A percentile compares a stretch with the other conserved stretches of the same genome.
These are phyloP conservation scores for Penicillium dipodomyicola DNA, from an alignment of 495 filamentous ascomycete genomes.

Conservation along the genomic window DNA sequence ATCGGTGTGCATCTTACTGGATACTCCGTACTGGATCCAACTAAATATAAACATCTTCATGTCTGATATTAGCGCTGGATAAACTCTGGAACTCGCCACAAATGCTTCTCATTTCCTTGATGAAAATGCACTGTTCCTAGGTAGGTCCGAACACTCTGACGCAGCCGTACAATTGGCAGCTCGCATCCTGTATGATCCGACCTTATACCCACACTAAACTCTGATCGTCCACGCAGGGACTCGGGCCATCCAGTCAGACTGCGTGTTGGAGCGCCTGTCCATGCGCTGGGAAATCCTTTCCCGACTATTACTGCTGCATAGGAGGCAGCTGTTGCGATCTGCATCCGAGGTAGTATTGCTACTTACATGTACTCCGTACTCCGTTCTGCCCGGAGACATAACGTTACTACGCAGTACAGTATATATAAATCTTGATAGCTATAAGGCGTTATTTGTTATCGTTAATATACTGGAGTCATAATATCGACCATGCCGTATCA, in stretches of 20 bases:
- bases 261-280: constrained; percentile 10
- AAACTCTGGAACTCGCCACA: constrained; percentile 7
- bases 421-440: neutral
- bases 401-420: neutral
- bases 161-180: constrained; percentile 7
- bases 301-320: neutral
- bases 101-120: neutral
- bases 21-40: neutral
- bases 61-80: constrained; percentile 13
- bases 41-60: constrained; percentile 24
- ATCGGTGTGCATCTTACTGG: too few species aligned
- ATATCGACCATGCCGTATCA: neutral
- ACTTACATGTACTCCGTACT: neutral
- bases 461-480: neutral
- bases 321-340: constrained; percentile 1
- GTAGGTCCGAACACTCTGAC: constrained; percentile 11
- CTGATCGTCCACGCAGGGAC: constrained; percentile 23
- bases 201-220: constrained; percentile 9
- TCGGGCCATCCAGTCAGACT: constrained; percentile 10
- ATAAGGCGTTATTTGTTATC: neutral
- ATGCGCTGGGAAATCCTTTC: neutral
- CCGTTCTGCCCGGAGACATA: neutral
- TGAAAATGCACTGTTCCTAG: constrained; percentile 1
- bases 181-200: constrained; percentile 11
- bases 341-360: constrained; percentile 2